Percentiles rank a stretch among this genome's conserved stretches.
Conservation (phyloP, 2,329 filamentous ascomycete species). For the Aspergillus carbonarius region DNA sequence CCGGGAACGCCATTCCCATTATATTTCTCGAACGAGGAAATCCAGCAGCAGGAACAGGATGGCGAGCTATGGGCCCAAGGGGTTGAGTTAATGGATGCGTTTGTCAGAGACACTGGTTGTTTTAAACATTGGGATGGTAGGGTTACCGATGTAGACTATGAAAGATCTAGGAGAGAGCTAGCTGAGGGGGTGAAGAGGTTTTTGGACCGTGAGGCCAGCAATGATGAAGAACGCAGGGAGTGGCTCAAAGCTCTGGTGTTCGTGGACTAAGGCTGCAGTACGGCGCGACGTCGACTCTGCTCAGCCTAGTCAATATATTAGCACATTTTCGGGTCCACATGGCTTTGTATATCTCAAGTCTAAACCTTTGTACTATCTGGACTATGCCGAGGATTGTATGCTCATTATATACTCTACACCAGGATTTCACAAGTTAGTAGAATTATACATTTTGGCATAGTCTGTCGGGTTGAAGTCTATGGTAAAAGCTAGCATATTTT, state of each 20-base stretch:
- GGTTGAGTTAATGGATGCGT: conserved; percentile 24
- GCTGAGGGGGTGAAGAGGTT: conserved; percentile 23
- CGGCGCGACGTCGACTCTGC: too few relatives aligned
- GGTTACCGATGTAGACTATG: conserved; percentile 21
- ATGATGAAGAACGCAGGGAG: conserved; percentile 19
- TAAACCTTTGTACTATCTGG: too few relatives aligned
- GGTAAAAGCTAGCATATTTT: too few relatives aligned
- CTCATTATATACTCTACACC: too few relatives aligned
- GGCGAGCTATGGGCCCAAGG: conserved; percentile 25
- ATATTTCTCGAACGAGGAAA: conserved; percentile 18
- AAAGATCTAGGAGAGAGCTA: conserved; percentile 20
- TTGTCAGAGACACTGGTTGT: conserved; percentile 23
- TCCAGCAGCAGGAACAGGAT: conserved; percentile 21
- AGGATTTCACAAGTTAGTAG: too few relatives aligned
- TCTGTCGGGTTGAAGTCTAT: too few relatives aligned
- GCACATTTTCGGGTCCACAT: too few relatives aligned
- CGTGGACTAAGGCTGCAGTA: conserved; percentile 12
- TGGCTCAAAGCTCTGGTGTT: conserved; percentile 24
- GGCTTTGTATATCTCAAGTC: too few relatives aligned
- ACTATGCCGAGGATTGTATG: too few relatives aligned
- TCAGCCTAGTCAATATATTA: too few relatives aligned
- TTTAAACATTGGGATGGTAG: conserved; percentile 30
- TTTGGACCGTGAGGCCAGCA: conserved; percentile 25
- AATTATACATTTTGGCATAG: too few relatives aligned
- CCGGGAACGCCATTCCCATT: conserved; percentile 18